These are phyloP conservation scores for Ophiostoma novo-ulmi DNA, from an alignment of 2,329 filamentous ascomycete species.

Conservation along the genomic window DNA sequence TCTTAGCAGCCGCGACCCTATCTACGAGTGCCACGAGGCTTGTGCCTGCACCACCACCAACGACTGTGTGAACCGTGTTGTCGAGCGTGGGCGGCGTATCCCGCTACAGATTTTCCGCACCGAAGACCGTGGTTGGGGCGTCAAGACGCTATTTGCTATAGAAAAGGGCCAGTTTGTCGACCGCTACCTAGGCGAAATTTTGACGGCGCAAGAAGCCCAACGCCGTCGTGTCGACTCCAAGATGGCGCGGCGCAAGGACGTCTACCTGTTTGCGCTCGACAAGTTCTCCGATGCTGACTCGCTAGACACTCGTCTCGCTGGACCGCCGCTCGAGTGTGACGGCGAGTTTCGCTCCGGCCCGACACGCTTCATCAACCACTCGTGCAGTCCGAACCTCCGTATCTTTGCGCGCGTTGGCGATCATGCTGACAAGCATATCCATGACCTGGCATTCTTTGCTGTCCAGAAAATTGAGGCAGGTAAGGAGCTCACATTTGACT, in stretches of 20 bases:
- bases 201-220: conserved; percentile 60
- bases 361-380: conserved; percentile 78
- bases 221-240: conserved; percentile 54
- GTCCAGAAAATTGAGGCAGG: conserved; percentile 58
- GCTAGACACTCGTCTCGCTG: conserved; percentile 51
- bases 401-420: conserved; percentile 77
- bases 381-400: conserved; percentile 70
- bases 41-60: conserved; percentile 51
- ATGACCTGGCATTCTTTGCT: conserved; percentile 73
- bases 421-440: conserved; percentile 66
- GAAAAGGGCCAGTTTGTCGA: conserved; percentile 73
- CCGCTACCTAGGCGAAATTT: conserved; percentile 68
- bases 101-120: conserved; percentile 75
- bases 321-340: conserved; percentile 56
- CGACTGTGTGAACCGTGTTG: conserved; percentile 67
- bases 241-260: conserved; percentile 60
- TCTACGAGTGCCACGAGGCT: conserved; percentile 74
- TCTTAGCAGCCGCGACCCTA: conserved; percentile 53
- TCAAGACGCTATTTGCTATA: conserved; percentile 60
- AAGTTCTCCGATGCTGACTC: conserved; percentile 63
- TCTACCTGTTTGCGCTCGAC: conserved; percentile 76
- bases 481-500: conserved; percentile 75
- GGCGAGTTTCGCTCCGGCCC: conserved; percentile 75
- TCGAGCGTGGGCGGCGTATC: conserved; percentile 66
- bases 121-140: conserved; percentile 67